Percentiles rank a stretch among this genome's conserved stretches.
Evolutionary conservation across 2,329 filamentous ascomycete species (phyloP).

Genomic region (Huntiella decipiens): DNA sequence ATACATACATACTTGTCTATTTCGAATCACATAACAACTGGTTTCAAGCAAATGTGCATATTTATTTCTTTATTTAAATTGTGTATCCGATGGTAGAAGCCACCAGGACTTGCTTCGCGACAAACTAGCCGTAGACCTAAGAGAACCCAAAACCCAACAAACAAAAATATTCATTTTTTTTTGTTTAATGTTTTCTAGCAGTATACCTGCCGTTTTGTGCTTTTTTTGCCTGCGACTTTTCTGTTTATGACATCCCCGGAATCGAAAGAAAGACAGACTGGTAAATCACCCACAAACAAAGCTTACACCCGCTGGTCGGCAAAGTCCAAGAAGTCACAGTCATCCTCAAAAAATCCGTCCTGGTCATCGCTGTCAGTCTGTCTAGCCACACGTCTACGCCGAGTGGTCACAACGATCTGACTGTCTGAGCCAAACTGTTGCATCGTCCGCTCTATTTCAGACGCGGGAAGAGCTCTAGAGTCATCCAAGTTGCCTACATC

Average conservation of each 20-base stretch:
- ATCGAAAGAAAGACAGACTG: neutral
- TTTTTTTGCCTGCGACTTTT: no score
- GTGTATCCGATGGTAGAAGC: no score
- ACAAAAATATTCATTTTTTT: neutral
- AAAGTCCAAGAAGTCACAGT: slow-evolving; percentile 82
- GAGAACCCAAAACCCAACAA: neutral
- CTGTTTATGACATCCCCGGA: neutral
- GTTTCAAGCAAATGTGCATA: neutral
- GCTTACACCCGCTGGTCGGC: slow-evolving; percentile 37
- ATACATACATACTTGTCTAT: no score
- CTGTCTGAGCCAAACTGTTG: slow-evolving; percentile 43
- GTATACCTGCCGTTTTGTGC: no score
- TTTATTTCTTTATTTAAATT: slow-evolving; percentile 1
- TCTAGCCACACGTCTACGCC: slow-evolving; percentile 36
- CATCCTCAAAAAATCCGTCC: slow-evolving; percentile 77
- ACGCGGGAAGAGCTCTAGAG: slow-evolving; percentile 39
- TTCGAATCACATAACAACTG: no score
- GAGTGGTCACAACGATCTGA: slow-evolving; percentile 64
- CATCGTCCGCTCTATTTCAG: slow-evolving; percentile 44
- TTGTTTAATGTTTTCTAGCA: neutral
- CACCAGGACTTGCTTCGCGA: no score
- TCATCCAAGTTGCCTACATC: slow-evolving; percentile 27
- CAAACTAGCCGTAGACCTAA: no score
- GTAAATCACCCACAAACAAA: neutral
- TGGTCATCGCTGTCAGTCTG: slow-evolving; percentile 31